Conservation (phyloP, 768 basidiomycete species). For the Mycena crocata region DNA sequence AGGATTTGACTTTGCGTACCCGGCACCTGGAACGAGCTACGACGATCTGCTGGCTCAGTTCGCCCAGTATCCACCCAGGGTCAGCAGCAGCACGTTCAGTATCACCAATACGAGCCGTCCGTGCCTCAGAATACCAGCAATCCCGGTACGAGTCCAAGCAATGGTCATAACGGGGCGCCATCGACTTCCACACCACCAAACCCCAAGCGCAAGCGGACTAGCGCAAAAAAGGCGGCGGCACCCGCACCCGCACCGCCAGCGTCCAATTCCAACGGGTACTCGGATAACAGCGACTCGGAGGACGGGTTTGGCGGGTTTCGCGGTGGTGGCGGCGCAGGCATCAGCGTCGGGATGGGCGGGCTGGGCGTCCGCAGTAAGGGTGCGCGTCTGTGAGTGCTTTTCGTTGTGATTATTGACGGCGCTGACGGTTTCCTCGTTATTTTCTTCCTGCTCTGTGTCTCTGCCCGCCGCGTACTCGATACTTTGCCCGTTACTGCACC, state of each 20-base stretch:
- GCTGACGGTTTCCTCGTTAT: constrained; percentile 40
- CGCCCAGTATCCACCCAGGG: constrained; percentile 36
- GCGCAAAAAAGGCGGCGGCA: constrained; percentile 37
- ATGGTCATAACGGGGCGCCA: no score
- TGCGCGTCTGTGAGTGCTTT: constrained; percentile 30
- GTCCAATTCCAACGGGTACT: no score
- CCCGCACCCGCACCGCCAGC: constrained; percentile 32
- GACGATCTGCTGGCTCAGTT: constrained; percentile 32
- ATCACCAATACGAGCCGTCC: constrained; percentile 31
- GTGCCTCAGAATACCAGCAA: constrained; percentile 23
- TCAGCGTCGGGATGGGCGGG: constrained; percentile 61
- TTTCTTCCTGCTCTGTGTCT: no score
- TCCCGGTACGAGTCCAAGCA: constrained; percentile 18
- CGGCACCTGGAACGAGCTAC: constrained; percentile 33
- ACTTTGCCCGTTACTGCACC: no score
- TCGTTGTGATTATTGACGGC: not conserved
- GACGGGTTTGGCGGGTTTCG: constrained; percentile 47
- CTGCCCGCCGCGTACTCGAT: no score
- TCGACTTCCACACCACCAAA: constrained; percentile 13
- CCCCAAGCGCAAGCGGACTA: constrained; percentile 42
- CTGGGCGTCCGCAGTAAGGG: constrained; percentile 51
- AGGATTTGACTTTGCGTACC: constrained; percentile 33
- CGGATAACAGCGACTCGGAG: constrained; percentile 49
- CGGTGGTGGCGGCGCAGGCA: constrained; percentile 47
- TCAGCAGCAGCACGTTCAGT: constrained; percentile 24